Base-by-base conservation (phyloP, 371 early-diverging fungal species). In the Mortierella sp. region DNA sequence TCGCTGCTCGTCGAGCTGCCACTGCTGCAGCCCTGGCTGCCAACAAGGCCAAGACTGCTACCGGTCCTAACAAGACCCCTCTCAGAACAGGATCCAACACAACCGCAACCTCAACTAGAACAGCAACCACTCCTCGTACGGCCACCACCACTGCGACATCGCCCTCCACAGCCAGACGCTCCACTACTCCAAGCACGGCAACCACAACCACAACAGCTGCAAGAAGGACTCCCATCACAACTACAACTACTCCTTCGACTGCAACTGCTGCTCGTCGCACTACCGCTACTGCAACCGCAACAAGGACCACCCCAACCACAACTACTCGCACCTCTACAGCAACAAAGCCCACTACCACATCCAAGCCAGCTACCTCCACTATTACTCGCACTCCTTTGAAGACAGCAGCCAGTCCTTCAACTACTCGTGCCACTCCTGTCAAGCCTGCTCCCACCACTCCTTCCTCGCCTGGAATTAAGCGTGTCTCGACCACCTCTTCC, bases 1-100 rank as follows among this genome's bases (percentile, higher is more conserved):
- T 59, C n/a, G 81, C 84, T n/a, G 80, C 79, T 40, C 86, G 86
- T 74, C 86, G 82, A 13, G 75, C 77, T 57, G 76, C 79, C 53
- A 53, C 75, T 26, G 75, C 76, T 40, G 67, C 76, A 10, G 34
- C 78, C 40, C 8, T 55, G 14, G 75, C 75, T 67, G 71, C 76
- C 59, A 79, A 31, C 64, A 80, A 80, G 73, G 19, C 83, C 74
- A 80, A 73, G 67, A 37, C 75, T 28, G 37, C 64, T 64, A 24
- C 70, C 6, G 54, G 53, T 61, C 31, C 34, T 28, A n/a, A 43
- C 64, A 48, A 44, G 44, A 40, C 72, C 51, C n/a, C 77, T 10
- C 24, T 26, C 48, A 44, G 48, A 28, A 31, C 77, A 43, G 64
- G 37, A 64, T 19, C 64, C 5, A 59, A 31, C 53, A 16, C 53